These are phyloP conservation scores for Teratosphaeriaceae sp. DNA, from an alignment of 2,329 filamentous ascomycete species.

Conservation along the genomic window DNA sequence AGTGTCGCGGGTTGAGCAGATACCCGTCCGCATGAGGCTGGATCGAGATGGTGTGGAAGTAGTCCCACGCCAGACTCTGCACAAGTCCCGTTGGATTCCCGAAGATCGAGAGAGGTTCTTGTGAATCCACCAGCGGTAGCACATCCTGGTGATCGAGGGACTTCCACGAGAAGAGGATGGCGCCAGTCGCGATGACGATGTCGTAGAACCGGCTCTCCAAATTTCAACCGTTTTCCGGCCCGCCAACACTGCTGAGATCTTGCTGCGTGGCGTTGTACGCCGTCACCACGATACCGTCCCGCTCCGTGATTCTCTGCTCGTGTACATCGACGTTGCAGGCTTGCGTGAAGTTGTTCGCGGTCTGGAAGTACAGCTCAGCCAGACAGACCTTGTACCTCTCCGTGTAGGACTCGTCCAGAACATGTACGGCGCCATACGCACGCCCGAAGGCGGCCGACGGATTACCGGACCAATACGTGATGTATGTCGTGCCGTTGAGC, in stretches of 20 bases:
- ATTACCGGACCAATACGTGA: too few species aligned
- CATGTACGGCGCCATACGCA: too few species aligned
- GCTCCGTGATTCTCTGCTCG: conserved; percentile 26
- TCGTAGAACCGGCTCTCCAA: conserved; percentile 36
- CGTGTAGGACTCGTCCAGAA: too few species aligned
- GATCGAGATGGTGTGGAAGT: conserved; percentile 26
- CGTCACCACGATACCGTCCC: conserved; percentile 22
- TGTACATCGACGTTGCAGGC: conserved; percentile 30
- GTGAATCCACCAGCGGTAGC: conserved; percentile 12
- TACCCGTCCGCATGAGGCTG: too few species aligned
- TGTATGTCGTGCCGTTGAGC: too few species aligned
- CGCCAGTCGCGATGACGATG: conserved; percentile 35
- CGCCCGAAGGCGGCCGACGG: too few species aligned
- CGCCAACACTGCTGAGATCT: conserved; percentile 29
- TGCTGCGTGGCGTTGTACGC: conserved; percentile 22
- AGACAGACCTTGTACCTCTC: too few species aligned
- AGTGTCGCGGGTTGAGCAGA: too few species aligned
- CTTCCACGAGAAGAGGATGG: conserved; percentile 38
- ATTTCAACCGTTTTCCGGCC: conserved; percentile 29
- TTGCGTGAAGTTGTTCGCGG: too few species aligned
- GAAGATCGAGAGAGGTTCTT: conserved; percentile 8
- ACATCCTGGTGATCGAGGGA: conserved; percentile 28
- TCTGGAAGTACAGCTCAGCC: too few species aligned
- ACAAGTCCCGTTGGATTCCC: conserved; percentile 9
- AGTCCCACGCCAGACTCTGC: conserved; percentile 16